Base-by-base conservation (phyloP, 306 rosid genomes). In the Dryas octopetala region DNA sequence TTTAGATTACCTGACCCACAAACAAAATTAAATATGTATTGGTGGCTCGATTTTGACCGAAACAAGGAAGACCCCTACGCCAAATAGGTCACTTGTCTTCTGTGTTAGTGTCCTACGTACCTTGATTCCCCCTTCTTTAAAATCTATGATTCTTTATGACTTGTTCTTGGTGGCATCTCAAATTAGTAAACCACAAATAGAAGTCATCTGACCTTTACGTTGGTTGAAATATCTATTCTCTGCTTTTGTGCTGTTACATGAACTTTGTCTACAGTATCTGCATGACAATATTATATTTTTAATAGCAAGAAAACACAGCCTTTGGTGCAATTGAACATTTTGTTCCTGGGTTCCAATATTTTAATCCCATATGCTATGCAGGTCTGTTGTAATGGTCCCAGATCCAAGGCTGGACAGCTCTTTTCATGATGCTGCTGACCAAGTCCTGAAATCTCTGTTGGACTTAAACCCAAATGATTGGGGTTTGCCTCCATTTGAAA, bases 331-430 rank as follows among this genome's bases (percentile, higher is more conserved):
- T 65, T 11, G 67, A 46, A 72, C 62, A 51, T 44, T 66, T 10
- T 38, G 49, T 74, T 57, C 46, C 58, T 66, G 54, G 50, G 48
- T 73, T 40, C 43, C 70, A 78, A 66, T 15, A 45, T 70, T 68
- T 40, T 54, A 51, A 38, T 84, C 55, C 64, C 23, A 47, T 70
- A 68, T 73, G 53, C 15, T 44, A 41, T 83, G 63, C 89, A 91
- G 98, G 98, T 86, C 53, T 45, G 96, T 70, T 58, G 85, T 90
- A 47, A 91, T 95, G 98, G 93, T 95, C 72, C 97, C 98, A 32
- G 97, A 95, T 86, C 91, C 96, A 76, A 95, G 89, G 76, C 78
- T 95, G 79, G 96, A 95, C 81, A 88, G 76, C 76, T 94, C 90
- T 58, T 85, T 74, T 75, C 88, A 76, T 68, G 85, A 67, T 12